Evolutionary conservation across 345 rosid genomes (phyloP).

Genomic region (Ceriops zippeliana): DNA sequence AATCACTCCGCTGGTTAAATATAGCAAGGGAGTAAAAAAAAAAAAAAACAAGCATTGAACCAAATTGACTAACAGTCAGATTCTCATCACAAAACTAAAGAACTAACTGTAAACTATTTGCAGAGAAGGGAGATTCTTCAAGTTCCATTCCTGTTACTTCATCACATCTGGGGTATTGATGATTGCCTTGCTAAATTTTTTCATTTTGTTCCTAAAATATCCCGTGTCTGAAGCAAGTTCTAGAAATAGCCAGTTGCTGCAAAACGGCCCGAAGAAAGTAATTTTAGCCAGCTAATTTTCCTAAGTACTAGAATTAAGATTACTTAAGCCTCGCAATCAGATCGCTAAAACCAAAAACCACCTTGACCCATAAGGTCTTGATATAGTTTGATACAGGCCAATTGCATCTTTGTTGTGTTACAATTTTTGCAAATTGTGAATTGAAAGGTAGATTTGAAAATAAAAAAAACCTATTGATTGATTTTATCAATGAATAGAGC

Average conservation of each 20-base stretch:
- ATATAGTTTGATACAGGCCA: background rate
- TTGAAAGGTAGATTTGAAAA: too few species aligned
- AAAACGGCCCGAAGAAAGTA: too few species aligned
- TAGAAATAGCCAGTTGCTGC: too few species aligned
- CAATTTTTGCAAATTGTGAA: too few species aligned
- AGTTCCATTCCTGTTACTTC: background rate
- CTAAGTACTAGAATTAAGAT: too few species aligned
- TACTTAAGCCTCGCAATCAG: background rate
- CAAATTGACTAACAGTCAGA: background rate
- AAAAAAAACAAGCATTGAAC: background rate
- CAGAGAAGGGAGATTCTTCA: background rate
- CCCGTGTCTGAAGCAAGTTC: too few species aligned
- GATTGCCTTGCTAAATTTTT: background rate
- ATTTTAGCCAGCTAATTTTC: too few species aligned
- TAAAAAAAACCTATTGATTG: too few species aligned
- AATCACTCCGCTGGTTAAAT: constrained; percentile 1
- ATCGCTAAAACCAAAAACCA: constrained; percentile 6
- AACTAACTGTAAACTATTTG: background rate
- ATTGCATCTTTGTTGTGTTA: too few species aligned
- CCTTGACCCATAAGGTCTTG: background rate
- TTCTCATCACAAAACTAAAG: background rate
- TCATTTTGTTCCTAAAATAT: too few species aligned
- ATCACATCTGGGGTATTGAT: background rate
- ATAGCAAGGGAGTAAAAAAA: background rate
- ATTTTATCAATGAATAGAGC: too few species aligned